phyloP scores from a whole-genome alignment of 192 early-diverging fungal species.

The Backusella parvicylindrica region DNA sequence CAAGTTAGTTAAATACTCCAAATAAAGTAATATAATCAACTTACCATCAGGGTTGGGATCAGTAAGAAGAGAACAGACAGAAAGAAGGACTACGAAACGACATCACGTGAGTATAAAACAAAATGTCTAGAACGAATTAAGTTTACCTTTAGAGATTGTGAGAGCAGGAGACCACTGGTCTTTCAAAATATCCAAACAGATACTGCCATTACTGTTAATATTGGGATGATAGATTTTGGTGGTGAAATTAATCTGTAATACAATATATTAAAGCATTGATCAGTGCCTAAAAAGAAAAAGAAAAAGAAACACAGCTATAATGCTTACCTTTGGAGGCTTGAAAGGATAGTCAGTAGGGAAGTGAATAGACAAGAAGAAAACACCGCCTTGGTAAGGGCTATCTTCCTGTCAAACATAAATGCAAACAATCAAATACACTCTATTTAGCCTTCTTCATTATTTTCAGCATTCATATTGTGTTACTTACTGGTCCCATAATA shows the following conservation, averaged over 20 bases:
- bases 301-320: neutral
- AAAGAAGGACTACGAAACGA: slow-evolving; percentile 71
- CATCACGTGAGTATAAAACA: neutral
- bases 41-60: slow-evolving; percentile 90
- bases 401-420: slow-evolving; percentile 58
- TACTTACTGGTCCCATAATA: slow-evolving; percentile 94
- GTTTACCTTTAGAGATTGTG: slow-evolving; percentile 90
- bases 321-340: slow-evolving; percentile 92
- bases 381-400: slow-evolving; percentile 90
- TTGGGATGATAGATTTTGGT: slow-evolving; percentile 99
- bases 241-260: slow-evolving; percentile 84
- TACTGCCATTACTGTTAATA: slow-evolving; percentile 98
- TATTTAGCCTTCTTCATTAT: neutral
- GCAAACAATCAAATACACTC: neutral
- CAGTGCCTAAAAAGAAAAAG: neutral
- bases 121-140: neutral
- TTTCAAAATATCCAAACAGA: slow-evolving; percentile 97
- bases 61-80: slow-evolving; percentile 97
- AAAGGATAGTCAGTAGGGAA: slow-evolving; percentile 99
- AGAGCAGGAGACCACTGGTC: slow-evolving; percentile 99
- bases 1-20: neutral
- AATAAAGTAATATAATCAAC: neutral
- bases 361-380: slow-evolving; percentile 97
- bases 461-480: neutral
- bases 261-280: neutral